Evolutionary conservation across 2,329 filamentous ascomycete species (phyloP).

Genomic region (Trichoderma brevicompactum): DNA sequence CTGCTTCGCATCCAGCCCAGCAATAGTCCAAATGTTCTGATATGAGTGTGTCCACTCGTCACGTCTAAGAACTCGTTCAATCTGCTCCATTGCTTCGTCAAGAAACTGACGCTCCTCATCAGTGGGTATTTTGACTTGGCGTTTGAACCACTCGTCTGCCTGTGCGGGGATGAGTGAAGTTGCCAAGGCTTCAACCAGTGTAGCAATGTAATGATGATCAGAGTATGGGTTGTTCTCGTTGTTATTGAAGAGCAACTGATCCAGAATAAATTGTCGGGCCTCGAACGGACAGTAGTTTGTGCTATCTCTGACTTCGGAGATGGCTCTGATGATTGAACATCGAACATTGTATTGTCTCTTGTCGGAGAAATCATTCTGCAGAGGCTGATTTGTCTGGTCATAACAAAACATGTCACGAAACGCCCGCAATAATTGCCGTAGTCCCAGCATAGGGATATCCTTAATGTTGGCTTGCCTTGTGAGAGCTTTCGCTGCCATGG

Average conservation of each 20-base stretch:
- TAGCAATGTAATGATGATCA: constrained; percentile 86
- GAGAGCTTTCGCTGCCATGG: constrained; percentile 79
- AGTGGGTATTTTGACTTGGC: constrained; percentile 51
- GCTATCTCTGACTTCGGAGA: constrained; percentile 77
- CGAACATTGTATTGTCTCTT: constrained; percentile 85
- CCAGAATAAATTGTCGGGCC: constrained; percentile 82
- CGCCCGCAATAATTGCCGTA: constrained; percentile 81
- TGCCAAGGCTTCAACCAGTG: constrained; percentile 68
- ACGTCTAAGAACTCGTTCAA: constrained; percentile 68
- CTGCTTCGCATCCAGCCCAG: constrained; percentile 64
- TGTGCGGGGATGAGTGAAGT: constrained; percentile 60
- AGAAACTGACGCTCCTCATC: constrained; percentile 56
- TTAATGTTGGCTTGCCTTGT: constrained; percentile 73
- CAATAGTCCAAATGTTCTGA: constrained; percentile 68
- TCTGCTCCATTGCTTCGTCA: constrained; percentile 61
- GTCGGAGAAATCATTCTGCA: constrained; percentile 89
- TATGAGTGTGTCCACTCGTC: constrained; percentile 72
- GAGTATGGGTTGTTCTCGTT: constrained; percentile 89
- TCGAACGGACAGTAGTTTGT: constrained; percentile 74
- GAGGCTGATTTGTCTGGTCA: constrained; percentile 74
- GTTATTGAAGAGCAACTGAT: constrained; percentile 91
- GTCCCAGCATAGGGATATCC: constrained; percentile 72
- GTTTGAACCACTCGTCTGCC: constrained; percentile 50
- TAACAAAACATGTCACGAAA: constrained; percentile 91
- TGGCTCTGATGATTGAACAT: constrained; percentile 77